phyloP scores from a whole-genome alignment of 345 rosid genomes.

The Euphorbia lathyris region DNA sequence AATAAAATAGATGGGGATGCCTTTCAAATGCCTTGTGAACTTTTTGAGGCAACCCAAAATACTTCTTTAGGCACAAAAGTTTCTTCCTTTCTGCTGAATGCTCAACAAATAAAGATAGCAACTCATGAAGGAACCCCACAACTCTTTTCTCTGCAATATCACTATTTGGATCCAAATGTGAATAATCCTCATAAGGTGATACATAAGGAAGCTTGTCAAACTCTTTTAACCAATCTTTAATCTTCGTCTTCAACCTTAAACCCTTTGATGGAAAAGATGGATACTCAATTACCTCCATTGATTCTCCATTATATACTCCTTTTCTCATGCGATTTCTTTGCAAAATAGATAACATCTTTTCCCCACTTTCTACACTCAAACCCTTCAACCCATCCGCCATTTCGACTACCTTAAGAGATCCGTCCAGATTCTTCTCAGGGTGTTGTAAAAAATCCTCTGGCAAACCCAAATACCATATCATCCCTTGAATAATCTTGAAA shows the following conservation, averaged over 20 bases:
- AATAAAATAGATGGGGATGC: slow-evolving; percentile 75
- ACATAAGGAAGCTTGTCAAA: slow-evolving; percentile 71
- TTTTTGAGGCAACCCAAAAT: slow-evolving; percentile 52
- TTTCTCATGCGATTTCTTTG: slow-evolving; percentile 57
- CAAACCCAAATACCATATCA: slow-evolving; percentile 86
- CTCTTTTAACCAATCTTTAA: slow-evolving; percentile 62
- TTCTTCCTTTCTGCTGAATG: slow-evolving; percentile 77
- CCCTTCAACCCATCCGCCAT: slow-evolving; percentile 72
- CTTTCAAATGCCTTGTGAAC: slow-evolving; percentile 90
- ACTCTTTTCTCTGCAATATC: slow-evolving; percentile 83
- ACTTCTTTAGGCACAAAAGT: slow-evolving; percentile 67
- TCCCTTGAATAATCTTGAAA: slow-evolving; percentile 64
- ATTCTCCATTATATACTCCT: slow-evolving; percentile 35
- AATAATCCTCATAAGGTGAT: slow-evolving; percentile 74
- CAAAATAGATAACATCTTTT: slow-evolving; percentile 44
- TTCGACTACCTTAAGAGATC: slow-evolving; percentile 58
- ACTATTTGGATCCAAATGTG: slow-evolving; percentile 56
- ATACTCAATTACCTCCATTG: slow-evolving; percentile 50
- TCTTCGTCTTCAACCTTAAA: slow-evolving; percentile 64
- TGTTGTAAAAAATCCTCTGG: slow-evolving; percentile 52
- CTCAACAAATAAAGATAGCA: slow-evolving; percentile 79
- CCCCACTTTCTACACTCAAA: slow-evolving; percentile 41
- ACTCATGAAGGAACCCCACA: slow-evolving; percentile 79
- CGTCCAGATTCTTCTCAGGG: slow-evolving; percentile 40
- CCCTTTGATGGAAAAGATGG: slow-evolving; percentile 84